These are phyloP conservation scores for Pseudocercospora eumusae DNA, from an alignment of 2,329 filamentous ascomycete species.

Conservation along the genomic window DNA sequence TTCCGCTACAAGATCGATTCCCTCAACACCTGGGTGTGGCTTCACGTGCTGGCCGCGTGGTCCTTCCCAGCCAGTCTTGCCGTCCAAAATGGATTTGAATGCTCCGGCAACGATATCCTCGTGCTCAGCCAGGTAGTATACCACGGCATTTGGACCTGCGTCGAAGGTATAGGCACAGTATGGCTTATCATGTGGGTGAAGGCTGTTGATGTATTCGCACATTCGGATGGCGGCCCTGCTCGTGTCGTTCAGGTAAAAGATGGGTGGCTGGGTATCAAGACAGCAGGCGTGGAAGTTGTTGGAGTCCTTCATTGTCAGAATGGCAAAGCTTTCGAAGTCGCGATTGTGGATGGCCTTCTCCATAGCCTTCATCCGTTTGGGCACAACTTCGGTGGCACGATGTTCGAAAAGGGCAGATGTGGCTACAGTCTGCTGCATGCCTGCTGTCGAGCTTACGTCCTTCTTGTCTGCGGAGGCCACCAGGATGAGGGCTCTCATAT, in stretches of 20 bases:
- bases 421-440: conserved; percentile 95
- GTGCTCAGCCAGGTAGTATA: conserved; percentile 89
- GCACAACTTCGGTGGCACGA: conserved; percentile 74
- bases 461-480: conserved; percentile 95
- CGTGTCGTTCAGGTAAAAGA: conserved; percentile 98
- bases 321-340: conserved; percentile 84
- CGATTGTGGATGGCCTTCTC: conserved; percentile 73
- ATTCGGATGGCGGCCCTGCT: conserved; percentile 82
- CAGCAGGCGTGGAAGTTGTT: conserved; percentile 97
- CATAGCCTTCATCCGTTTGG: conserved; percentile 79
- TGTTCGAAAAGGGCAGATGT: conserved; percentile 85
- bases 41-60: conserved; percentile 56
- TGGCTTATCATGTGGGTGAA: conserved; percentile 64
- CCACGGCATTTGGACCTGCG: conserved; percentile 92
- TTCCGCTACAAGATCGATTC: conserved; percentile 60
- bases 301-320: conserved; percentile 92
- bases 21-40: conserved; percentile 46
- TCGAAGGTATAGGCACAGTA: conserved; percentile 97
- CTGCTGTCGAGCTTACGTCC: conserved; percentile 85
- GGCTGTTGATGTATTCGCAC: conserved; percentile 83
- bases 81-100: conserved; percentile 67
- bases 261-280: conserved; percentile 92
- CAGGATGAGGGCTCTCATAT: conserved; percentile 88
- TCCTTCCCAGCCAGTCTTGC: conserved; percentile 70
- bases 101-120: conserved; percentile 71